phyloP scores from a whole-genome alignment of 805 yeast genomes.

The Wickerhamiella alocasiicola region DNA sequence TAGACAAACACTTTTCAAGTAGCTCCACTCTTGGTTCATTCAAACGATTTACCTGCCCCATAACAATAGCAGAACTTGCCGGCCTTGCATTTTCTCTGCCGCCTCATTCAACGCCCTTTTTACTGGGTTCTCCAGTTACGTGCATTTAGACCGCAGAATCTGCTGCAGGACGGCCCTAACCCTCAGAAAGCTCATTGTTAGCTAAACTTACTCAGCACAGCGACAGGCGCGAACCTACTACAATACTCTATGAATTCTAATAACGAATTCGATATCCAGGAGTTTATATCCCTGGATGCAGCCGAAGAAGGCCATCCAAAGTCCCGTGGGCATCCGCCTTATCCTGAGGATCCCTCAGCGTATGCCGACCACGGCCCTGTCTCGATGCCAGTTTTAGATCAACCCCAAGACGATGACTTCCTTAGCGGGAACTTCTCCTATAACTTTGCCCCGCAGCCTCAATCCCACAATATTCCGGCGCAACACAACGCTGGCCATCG shows the following conservation, averaged over 20 bases:
- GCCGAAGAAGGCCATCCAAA: background rate
- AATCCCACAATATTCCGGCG: no score
- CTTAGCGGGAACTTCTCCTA: background rate
- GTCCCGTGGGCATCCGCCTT: background rate
- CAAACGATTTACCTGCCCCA: no score
- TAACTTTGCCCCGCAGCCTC: background rate
- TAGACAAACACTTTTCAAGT: no score
- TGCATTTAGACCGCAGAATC: no score
- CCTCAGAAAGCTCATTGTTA: no score
- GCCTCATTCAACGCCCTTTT: no score
- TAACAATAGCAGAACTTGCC: no score
- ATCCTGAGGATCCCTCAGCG: conserved; percentile 1
- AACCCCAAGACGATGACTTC: background rate
- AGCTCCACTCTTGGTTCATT: no score
- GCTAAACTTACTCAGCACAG: background rate
- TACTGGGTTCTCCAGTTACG: no score
- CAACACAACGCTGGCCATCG: background rate
- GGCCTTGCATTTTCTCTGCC: no score
- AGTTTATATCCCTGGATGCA: background rate
- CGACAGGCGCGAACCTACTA: background rate
- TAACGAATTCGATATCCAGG: conserved; percentile 3
- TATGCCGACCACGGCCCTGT: background rate
- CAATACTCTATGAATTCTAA: conserved; percentile 1
- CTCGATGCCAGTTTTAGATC: background rate
- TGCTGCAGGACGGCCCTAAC: no score